A percentile compares a stretch with the other conserved stretches of the same genome.
Evolutionary conservation across 140 eudicot species (phyloP).

Genomic region (Oenanthe javanica): DNA sequence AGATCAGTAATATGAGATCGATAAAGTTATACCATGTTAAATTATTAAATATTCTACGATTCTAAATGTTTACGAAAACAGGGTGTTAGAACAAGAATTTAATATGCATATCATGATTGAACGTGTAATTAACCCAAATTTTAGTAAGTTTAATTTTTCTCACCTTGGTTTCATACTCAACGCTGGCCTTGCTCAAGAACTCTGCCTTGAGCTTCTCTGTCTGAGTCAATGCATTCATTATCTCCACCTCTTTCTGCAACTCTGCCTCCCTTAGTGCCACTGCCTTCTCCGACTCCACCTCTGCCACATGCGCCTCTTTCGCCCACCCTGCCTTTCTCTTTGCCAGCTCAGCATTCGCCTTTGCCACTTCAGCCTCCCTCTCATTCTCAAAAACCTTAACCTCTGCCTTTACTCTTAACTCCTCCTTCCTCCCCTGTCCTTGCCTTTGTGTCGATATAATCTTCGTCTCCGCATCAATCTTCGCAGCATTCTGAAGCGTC

Average conservation of each 20-base stretch:
- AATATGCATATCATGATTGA: not conserved
- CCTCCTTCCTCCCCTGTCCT: no score
- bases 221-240: slow-evolving; percentile 12
- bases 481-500: slow-evolving; percentile 7
- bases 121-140: not conserved
- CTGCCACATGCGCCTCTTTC: slow-evolving; percentile 5
- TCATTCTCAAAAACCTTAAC: no score
- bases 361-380: not conserved
- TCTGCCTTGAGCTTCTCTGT: slow-evolving; percentile 15
- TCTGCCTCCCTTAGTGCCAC: slow-evolving; percentile 7
- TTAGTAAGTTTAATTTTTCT: not conserved
- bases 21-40: no score
- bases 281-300: slow-evolving; percentile 8
- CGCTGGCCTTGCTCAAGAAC: slow-evolving; percentile 13
- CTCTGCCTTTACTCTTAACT: no score
- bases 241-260: slow-evolving; percentile 16
- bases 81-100: not conserved
- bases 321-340: not conserved
- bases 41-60: not conserved
- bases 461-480: slow-evolving; percentile 12
- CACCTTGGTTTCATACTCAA: slow-evolving; percentile 8
- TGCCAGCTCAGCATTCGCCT: slow-evolving; percentile 10
- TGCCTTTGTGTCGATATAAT: not conserved
- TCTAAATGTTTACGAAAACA: not conserved
- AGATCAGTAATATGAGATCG: no score